Evolutionary conservation across 2,329 filamentous ascomycete species (phyloP).

Genomic region (Aspergillus tanneri): DNA sequence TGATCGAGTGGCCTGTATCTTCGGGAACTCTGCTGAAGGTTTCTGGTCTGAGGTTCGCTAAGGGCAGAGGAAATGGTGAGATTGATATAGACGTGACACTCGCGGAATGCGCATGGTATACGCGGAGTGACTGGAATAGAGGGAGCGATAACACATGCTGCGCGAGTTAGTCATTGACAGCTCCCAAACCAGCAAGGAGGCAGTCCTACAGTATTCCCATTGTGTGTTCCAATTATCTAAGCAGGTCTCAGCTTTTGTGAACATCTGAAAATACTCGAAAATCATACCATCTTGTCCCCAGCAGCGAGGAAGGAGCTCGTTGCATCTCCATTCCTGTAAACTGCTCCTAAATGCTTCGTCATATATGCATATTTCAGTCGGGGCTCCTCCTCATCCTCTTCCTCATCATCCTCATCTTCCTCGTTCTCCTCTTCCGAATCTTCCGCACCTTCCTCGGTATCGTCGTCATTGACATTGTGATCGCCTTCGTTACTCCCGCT

Average conservation of each 20-base stretch:
- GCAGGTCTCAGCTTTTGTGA: slow-evolving; percentile 36
- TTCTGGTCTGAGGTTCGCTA: slow-evolving; percentile 45
- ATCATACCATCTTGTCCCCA: slow-evolving; percentile 89
- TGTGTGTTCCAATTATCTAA: slow-evolving; percentile 89
- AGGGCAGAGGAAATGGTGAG: slow-evolving; percentile 74
- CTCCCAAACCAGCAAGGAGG: neutral
- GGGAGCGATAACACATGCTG: slow-evolving; percentile 86
- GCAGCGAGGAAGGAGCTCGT: slow-evolving; percentile 87
- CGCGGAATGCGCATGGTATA: slow-evolving; percentile 89
- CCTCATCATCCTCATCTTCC: slow-evolving; percentile 68
- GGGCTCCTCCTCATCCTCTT: slow-evolving; percentile 90
- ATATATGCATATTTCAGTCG: slow-evolving; percentile 88
- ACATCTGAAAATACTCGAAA: slow-evolving; percentile 3
- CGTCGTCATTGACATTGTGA: slow-evolving; percentile 22
- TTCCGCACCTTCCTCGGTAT: slow-evolving; percentile 24
- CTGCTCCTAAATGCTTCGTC: slow-evolving; percentile 72
- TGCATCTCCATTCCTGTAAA: slow-evolving; percentile 93
- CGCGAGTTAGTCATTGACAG: slow-evolving; percentile 15
- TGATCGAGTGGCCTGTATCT: slow-evolving; percentile 22
- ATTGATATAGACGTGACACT: slow-evolving; percentile 88
- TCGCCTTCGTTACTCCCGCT: slow-evolving; percentile 19
- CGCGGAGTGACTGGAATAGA: slow-evolving; percentile 73
- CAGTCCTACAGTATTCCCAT: slow-evolving; percentile 84
- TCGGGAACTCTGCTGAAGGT: slow-evolving; percentile 34
- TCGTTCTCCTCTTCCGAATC: slow-evolving; percentile 50